phyloP scores from a whole-genome alignment of 2,329 filamentous ascomycete species.

The Aspergillus quadrilineatus region DNA sequence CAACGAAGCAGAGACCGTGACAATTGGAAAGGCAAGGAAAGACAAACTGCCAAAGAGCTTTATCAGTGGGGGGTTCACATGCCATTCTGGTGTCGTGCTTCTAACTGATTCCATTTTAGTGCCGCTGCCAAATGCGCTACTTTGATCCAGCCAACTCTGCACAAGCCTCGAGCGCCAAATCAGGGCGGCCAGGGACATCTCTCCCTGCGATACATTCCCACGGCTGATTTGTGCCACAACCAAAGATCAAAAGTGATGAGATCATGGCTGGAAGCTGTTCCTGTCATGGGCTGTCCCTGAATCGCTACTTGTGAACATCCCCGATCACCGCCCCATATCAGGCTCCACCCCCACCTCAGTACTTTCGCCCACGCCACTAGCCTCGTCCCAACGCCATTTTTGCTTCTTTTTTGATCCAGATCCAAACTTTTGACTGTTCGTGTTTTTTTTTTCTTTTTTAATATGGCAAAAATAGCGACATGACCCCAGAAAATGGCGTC shows the following conservation, averaged over 20 bases:
- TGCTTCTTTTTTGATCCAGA: background rate
- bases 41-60: slow-evolving; percentile 6
- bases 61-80: background rate
- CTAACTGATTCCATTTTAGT: slow-evolving; percentile 5
- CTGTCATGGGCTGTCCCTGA: slow-evolving; percentile 3
- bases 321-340: background rate
- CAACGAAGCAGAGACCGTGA: background rate
- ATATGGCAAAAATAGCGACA: background rate
- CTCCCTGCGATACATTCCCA: background rate
- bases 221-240: background rate
- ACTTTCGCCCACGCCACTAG: background rate
- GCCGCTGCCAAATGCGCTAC: background rate
- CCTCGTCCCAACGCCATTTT: background rate
- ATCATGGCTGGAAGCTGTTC: background rate
- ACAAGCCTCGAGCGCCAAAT: background rate
- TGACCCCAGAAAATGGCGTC: background rate
- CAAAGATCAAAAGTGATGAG: background rate
- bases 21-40: background rate
- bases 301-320: background rate
- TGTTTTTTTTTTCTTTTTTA: background rate
- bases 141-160: background rate
- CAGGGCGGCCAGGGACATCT: slow-evolving; percentile 4
- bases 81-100: background rate
- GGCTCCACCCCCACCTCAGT: slow-evolving; percentile 6
- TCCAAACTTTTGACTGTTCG: background rate